A percentile compares a stretch with the other conserved stretches of the same genome.
Conservation (phyloP, 495 filamentous ascomycete species). For the Lasiosphaeria hispida region DNA sequence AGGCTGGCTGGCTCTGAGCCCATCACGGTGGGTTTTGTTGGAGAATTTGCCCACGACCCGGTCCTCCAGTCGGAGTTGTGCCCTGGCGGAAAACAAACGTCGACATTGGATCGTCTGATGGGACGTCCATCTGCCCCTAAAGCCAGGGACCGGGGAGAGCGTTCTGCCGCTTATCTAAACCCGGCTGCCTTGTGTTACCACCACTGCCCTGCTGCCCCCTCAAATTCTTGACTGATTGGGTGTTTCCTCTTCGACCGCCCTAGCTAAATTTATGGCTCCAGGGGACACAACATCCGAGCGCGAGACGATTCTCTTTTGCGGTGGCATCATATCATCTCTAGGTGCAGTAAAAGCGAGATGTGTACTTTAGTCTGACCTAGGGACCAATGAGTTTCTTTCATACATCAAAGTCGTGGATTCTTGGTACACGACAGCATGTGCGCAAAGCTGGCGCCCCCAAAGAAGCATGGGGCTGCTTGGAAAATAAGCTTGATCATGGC, state of each 20-base stretch:
- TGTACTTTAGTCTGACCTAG: too few relatives aligned
- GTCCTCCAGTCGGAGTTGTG: too few relatives aligned
- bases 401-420: background rate
- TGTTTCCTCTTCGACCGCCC: background rate
- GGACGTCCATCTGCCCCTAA: background rate
- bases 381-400: too few relatives aligned
- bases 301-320: background rate
- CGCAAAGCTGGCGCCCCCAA: too few relatives aligned
- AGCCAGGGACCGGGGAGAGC: constrained; percentile 1
- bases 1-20: background rate
- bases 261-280: constrained; percentile 5
- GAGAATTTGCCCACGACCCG: too few relatives aligned
- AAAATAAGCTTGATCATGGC: background rate
- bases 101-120: background rate
- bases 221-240: constrained; percentile 2
- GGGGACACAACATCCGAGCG: background rate
- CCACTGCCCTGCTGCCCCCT: background rate
- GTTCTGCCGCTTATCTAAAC: background rate
- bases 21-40: background rate
- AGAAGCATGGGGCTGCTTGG: background rate
- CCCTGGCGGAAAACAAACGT: background rate
- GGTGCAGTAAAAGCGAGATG: too few relatives aligned
- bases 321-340: background rate
- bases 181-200: constrained; percentile 7
- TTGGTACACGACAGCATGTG: too few relatives aligned